Evolutionary conservation across 441 rosid genomes (phyloP).

Genomic region (Cnidoscolus chayamansa): DNA sequence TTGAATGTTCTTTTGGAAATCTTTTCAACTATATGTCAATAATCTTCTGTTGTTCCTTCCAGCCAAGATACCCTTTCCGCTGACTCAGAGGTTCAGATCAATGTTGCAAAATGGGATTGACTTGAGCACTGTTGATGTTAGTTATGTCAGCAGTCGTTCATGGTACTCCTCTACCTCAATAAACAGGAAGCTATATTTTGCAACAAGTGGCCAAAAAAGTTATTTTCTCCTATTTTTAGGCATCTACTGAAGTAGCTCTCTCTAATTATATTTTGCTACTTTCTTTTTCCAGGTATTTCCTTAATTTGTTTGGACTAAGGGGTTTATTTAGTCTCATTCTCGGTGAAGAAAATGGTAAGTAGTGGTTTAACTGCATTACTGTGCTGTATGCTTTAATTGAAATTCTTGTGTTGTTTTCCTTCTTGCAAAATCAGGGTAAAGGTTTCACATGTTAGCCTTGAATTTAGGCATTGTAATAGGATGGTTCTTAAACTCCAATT

Average conservation of each 20-base stretch:
- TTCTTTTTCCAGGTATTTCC: slow-evolving; percentile 70
- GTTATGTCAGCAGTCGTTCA: slow-evolving; percentile 97
- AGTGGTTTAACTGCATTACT: slow-evolving; percentile 6
- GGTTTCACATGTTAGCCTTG: no score
- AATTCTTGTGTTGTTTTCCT: slow-evolving; percentile 14
- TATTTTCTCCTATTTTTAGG: slow-evolving; percentile 17
- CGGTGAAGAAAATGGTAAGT: slow-evolving; percentile 97
- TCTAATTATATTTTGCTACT: slow-evolving; percentile 25
- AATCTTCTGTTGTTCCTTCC: slow-evolving; percentile 18
- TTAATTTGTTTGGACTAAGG: slow-evolving; percentile 93
- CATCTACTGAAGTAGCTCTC: slow-evolving; percentile 16
- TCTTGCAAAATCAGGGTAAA: background rate
- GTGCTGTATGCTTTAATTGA: slow-evolving; percentile 6
- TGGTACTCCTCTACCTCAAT: slow-evolving; percentile 50
- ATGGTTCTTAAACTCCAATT: no score
- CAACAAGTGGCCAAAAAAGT: background rate
- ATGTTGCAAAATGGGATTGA: slow-evolving; percentile 99
- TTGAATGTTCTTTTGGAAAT: background rate
- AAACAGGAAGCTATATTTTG: slow-evolving; percentile 4
- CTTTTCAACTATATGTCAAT: slow-evolving; percentile 11
- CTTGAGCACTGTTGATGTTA: slow-evolving; percentile 95
- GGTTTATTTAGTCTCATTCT: slow-evolving; percentile 93
- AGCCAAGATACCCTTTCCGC: slow-evolving; percentile 98
- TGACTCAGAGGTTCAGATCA: slow-evolving; percentile 93
- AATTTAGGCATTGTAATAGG: no score